These are phyloP conservation scores for Alternaria triticimaculans DNA, from an alignment of 2,329 filamentous ascomycete genomes.

Conservation along the genomic window DNA sequence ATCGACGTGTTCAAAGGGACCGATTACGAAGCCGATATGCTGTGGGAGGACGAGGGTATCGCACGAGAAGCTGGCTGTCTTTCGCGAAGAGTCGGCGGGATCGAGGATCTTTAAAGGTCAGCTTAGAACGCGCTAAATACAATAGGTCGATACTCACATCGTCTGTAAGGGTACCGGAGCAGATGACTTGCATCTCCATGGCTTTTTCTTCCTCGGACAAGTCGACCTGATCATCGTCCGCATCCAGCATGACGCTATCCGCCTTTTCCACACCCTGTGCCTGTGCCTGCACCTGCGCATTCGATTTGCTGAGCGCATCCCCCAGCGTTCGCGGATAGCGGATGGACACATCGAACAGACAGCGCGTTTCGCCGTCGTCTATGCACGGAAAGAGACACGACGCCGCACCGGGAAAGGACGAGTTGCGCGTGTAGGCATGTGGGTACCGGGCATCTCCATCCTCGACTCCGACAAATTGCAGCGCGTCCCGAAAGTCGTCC, in stretches of 20 bases:
- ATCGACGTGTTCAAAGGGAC: slow-evolving; percentile 93
- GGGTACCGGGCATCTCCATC: slow-evolving; percentile 83
- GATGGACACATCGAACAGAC: slow-evolving; percentile 87
- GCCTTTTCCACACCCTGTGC: slow-evolving; percentile 35
- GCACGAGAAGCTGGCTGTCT: slow-evolving; percentile 85
- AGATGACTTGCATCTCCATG: slow-evolving; percentile 87
- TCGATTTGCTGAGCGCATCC: slow-evolving; percentile 64
- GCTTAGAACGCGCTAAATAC: slow-evolving; percentile 5
- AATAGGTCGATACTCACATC: slow-evolving; percentile 58
- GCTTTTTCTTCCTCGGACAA: slow-evolving; percentile 80
- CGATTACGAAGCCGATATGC: slow-evolving; percentile 91
- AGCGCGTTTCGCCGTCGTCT: slow-evolving; percentile 81
- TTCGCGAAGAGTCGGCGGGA: slow-evolving; percentile 77
- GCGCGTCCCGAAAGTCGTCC: slow-evolving; percentile 77
- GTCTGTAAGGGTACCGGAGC: slow-evolving; percentile 86
- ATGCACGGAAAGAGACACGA: slow-evolving; percentile 93
- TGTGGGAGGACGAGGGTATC: slow-evolving; percentile 73
- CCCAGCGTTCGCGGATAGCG: slow-evolving; percentile 86
- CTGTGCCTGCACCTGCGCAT: slow-evolving; percentile 16
- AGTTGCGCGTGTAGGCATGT: slow-evolving; percentile 88
- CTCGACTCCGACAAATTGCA: slow-evolving; percentile 90
- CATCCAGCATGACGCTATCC: slow-evolving; percentile 43
- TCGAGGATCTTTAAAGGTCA: slow-evolving; percentile 63
- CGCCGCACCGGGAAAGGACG: slow-evolving; percentile 76
- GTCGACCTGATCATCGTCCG: slow-evolving; percentile 50